Conservation (phyloP, 2,329 filamentous ascomycete species). For the Triangularia verruculosa region DNA sequence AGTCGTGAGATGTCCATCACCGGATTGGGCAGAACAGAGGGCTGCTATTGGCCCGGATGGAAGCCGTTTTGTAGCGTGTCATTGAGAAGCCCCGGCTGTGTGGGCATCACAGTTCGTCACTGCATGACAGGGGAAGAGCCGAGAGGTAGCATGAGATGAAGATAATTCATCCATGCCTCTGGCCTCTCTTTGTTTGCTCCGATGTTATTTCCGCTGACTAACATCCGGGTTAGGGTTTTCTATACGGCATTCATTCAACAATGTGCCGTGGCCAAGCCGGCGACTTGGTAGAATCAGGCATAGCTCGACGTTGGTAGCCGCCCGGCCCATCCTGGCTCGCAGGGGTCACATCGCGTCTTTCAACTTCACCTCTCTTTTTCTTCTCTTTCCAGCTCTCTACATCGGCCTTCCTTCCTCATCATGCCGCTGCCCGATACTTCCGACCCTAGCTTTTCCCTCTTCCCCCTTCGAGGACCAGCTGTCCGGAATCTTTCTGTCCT, state of each 20-base stretch:
- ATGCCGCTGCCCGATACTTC: neutral
- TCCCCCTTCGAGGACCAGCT: neutral
- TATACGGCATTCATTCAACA: neutral
- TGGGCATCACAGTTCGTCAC: neutral
- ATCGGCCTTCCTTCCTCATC: neutral
- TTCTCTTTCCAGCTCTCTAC: neutral
- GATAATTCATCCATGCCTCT: too few relatives aligned
- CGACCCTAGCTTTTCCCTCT: neutral
- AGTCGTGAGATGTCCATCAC: neutral
- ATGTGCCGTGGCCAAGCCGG: conserved; percentile 3
- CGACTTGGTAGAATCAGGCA: conserved; percentile 5
- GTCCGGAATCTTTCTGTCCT: neutral
- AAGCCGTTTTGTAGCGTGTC: neutral
- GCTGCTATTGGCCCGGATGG: neutral
- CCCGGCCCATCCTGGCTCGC: neutral
- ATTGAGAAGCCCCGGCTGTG: neutral
- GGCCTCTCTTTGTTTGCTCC: neutral
- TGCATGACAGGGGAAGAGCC: neutral
- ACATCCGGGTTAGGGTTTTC: conserved; percentile 2
- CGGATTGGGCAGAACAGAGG: neutral
- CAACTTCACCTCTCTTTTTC: neutral
- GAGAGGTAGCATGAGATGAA: neutral
- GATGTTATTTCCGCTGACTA: neutral
- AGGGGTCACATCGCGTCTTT: conserved; percentile 1
- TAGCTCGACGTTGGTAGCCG: conserved; percentile 6